Conservation (phyloP, 169 alveolate species). For the Plasmodium sp. region DNA sequence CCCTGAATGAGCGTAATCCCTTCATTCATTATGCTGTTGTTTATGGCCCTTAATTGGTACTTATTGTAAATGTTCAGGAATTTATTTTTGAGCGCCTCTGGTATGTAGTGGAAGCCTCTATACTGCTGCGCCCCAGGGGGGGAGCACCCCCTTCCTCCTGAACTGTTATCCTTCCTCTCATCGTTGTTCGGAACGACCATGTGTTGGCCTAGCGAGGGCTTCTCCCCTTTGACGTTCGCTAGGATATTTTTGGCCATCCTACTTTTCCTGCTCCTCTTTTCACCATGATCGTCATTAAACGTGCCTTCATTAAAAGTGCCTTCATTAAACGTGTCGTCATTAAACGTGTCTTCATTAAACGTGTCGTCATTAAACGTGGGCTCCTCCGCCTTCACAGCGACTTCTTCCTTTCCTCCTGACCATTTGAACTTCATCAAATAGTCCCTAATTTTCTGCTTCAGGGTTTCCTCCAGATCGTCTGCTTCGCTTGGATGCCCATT, state of each 20-base stretch:
- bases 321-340: background rate
- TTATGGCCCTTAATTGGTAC: conserved; percentile 82
- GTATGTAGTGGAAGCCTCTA: conserved; percentile 71
- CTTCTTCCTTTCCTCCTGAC: background rate
- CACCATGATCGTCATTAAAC: background rate
- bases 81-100: conserved; percentile 72
- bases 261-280: background rate
- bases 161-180: background rate
- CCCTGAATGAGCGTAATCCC: conserved; percentile 97
- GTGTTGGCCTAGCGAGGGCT: background rate
- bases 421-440: conserved; percentile 6
- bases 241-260: background rate
- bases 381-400: background rate
- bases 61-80: conserved; percentile 77
- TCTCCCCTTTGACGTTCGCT: background rate
- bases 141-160: background rate
- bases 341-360: no score
- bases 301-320: no score
- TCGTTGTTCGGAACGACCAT: background rate
- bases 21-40: conserved; percentile 77
- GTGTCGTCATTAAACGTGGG: background rate
- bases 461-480: background rate
- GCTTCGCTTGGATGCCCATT: background rate
- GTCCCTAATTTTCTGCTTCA: background rate
- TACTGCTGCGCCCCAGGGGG: background rate